phyloP scores from a whole-genome alignment of 2,329 filamentous ascomycete species.

The Fusarium sp. region DNA sequence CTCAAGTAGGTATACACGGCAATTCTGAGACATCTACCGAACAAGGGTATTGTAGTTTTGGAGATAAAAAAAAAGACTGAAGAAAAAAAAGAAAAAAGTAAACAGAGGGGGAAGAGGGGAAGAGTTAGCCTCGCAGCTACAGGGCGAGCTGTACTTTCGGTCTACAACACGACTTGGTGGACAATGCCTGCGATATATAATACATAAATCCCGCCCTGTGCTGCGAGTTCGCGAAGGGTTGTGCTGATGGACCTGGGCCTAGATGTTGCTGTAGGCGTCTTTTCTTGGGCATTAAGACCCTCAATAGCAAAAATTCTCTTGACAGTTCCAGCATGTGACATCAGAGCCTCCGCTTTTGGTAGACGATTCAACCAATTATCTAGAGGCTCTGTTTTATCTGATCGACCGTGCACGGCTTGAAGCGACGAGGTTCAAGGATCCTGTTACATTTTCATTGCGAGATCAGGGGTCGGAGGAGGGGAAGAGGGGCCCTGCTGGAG shows the following conservation, averaged over 20 bases:
- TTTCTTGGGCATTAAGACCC: conserved; percentile 17
- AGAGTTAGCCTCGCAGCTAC: conserved; percentile 38
- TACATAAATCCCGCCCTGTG: conserved; percentile 38
- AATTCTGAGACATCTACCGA: conserved; percentile 11
- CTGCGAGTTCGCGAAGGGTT: conserved; percentile 33
- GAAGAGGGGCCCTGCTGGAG: conserved; percentile 8
- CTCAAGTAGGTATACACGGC: background rate
- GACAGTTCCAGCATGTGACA: conserved; percentile 47
- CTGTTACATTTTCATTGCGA: conserved; percentile 14
- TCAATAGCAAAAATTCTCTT: conserved; percentile 46
- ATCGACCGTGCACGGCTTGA: conserved; percentile 43
- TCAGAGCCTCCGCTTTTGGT: conserved; percentile 34
- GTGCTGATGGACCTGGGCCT: conserved; percentile 13
- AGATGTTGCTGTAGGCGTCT: conserved; percentile 25
- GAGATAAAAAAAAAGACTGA: background rate
- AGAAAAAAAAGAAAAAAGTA: background rate
- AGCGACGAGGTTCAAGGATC: conserved; percentile 17
- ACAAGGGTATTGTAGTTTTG: background rate
- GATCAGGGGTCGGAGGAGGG: conserved; percentile 18
- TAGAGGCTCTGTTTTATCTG: conserved; percentile 36
- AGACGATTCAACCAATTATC: conserved; percentile 20
- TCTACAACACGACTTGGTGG: conserved; percentile 19
- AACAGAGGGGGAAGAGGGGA: conserved; percentile 5
- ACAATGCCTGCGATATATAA: conserved; percentile 32
- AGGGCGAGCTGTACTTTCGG: conserved; percentile 34